These are phyloP conservation scores for Solanum sejunctum DNA, from an alignment of 257 asterid genomes.

Conservation along the genomic window DNA sequence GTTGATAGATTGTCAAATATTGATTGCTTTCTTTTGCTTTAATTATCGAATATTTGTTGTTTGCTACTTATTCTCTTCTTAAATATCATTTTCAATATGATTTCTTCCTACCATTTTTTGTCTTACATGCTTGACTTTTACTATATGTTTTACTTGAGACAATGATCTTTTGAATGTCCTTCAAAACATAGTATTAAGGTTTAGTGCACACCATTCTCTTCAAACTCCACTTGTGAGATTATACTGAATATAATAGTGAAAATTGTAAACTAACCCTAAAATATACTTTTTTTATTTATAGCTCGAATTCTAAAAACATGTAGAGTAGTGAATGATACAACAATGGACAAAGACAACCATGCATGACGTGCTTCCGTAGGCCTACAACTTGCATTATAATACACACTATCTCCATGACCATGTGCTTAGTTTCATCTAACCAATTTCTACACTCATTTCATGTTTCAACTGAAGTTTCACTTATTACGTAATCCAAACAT, in stretches of 20 bases:
- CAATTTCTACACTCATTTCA: not conserved
- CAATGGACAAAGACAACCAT: not conserved
- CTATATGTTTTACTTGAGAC: not conserved
- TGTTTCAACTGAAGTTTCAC: not conserved
- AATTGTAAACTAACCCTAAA: not conserved
- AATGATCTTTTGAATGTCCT: not conserved
- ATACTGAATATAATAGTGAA: not conserved
- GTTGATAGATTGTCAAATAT: not conserved
- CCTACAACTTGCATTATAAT: not conserved
- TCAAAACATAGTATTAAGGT: not conserved
- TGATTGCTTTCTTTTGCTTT: not conserved
- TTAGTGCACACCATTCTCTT: fast-evolving
- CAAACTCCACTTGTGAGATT: not conserved
- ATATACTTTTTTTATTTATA: not conserved
- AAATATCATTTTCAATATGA: not conserved
- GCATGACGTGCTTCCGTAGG: not conserved
- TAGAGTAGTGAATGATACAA: not conserved
- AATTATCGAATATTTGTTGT: not conserved
- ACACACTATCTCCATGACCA: not conserved
- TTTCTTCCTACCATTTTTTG: not conserved
- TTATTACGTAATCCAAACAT: not conserved
- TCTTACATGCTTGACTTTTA: not conserved
- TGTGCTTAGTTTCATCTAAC: not conserved
- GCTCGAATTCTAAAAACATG: not conserved
- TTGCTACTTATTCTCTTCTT: not conserved